Percentiles rank a stretch among this genome's conserved stretches.
phyloP scores from a whole-genome alignment of 768 basidiomycete genomes.

The Gautieria morchelliformis region DNA sequence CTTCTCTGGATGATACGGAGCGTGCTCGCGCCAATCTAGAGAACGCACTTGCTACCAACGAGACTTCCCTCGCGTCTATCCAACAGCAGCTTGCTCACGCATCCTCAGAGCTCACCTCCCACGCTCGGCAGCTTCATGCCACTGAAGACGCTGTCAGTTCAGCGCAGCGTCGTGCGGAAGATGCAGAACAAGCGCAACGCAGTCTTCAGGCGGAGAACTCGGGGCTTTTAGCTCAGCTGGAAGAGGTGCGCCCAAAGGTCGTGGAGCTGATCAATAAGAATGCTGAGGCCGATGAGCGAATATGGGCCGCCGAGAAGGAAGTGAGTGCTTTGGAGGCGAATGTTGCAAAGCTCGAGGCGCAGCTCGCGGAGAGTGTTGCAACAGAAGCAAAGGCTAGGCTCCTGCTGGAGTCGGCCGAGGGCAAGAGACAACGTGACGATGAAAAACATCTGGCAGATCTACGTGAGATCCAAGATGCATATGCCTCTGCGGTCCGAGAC shows the following conservation, averaged over 20 bases:
- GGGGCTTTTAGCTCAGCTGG: constrained; percentile 68
- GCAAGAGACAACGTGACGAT: too few relatives aligned
- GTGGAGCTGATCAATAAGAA: constrained; percentile 69
- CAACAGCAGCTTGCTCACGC: constrained; percentile 52
- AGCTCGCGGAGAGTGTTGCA: too few relatives aligned
- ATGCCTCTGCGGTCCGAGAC: too few relatives aligned
- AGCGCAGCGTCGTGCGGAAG: constrained; percentile 51
- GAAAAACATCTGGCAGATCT: too few relatives aligned
- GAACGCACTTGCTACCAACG: constrained; percentile 34
- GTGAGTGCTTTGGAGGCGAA: too few relatives aligned
- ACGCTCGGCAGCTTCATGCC: constrained; percentile 47
- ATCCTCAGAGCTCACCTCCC: constrained; percentile 41
- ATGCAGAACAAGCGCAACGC: constrained; percentile 62
- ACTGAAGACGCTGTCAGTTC: constrained; percentile 47
- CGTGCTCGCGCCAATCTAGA: constrained; percentile 44
- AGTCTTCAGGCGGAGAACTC: constrained; percentile 71
- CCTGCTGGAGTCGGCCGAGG: too few relatives aligned
- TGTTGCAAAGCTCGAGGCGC: too few relatives aligned
- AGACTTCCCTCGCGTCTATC: constrained; percentile 39
- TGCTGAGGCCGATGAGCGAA: constrained; percentile 37
- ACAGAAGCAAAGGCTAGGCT: too few relatives aligned
- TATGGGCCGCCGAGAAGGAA: too few relatives aligned
- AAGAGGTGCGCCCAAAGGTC: constrained; percentile 81
- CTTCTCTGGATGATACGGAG: constrained; percentile 37
- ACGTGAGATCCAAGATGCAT: constrained; percentile 17